Percentiles rank a stretch among this genome's conserved stretches.
Conservation (phyloP, 2,329 filamentous ascomycete genomes). For the Magnaporthiopsis poae region DNA sequence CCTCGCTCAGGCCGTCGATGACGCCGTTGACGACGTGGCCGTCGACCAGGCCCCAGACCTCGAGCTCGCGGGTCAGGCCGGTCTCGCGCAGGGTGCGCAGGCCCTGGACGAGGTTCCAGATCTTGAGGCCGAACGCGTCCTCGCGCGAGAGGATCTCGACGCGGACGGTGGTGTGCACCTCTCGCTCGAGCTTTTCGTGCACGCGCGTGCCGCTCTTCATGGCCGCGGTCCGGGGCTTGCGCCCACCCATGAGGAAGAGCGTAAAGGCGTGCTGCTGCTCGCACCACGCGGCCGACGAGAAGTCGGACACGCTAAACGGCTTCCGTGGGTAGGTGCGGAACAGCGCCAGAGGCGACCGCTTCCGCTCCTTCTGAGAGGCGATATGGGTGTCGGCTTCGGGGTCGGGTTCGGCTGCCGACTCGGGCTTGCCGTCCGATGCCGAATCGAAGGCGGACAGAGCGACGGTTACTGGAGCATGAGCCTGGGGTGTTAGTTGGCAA, state of each 20-base stretch:
- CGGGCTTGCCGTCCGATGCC: background rate
- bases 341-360: conserved; percentile 55
- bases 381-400: conserved; percentile 14
- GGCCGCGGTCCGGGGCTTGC: conserved; percentile 62
- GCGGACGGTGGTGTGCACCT: conserved; percentile 68
- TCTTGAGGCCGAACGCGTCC: conserved; percentile 67
- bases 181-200: conserved; percentile 73
- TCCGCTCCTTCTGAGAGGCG: conserved; percentile 10
- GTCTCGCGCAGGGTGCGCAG: conserved; percentile 61
- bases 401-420: conserved; percentile 12
- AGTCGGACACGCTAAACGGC: conserved; percentile 75
- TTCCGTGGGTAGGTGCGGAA: conserved; percentile 71
- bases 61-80: conserved; percentile 64
- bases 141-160: conserved; percentile 66
- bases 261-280: conserved; percentile 89
- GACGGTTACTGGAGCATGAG: conserved; percentile 45
- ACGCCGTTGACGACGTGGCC: conserved; percentile 78
- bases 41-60: conserved; percentile 77
- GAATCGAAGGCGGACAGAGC: conserved; percentile 23
- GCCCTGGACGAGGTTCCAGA: conserved; percentile 90
- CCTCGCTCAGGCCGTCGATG: conserved; percentile 75
- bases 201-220: conserved; percentile 77
- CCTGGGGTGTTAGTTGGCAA: conserved; percentile 56
- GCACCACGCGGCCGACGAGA: conserved; percentile 87
- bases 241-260: conserved; percentile 62